These are phyloP conservation scores for Symbiotaphrina buchneri DNA, from an alignment of 495 filamentous ascomycete genomes.

Conservation along the genomic window DNA sequence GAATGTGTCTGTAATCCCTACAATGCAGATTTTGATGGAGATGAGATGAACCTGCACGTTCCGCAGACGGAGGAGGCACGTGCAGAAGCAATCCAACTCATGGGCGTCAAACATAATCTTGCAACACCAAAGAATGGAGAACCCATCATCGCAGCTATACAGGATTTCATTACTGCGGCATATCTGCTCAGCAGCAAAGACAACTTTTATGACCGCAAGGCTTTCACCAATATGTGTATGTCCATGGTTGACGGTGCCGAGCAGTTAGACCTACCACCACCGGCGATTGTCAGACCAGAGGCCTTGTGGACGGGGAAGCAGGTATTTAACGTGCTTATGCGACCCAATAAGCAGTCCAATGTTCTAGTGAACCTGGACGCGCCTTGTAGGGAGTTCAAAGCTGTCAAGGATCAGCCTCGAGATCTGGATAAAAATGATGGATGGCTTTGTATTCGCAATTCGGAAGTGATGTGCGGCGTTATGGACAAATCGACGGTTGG, in stretches of 20 bases:
- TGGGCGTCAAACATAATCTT: constrained; percentile 96
- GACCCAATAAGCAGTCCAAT: constrained; percentile 56
- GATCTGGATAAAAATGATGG: constrained; percentile 72
- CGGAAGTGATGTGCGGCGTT: constrained; percentile 91
- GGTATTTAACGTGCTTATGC: constrained; percentile 87
- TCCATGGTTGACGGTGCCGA: constrained; percentile 78
- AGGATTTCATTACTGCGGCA: constrained; percentile 94
- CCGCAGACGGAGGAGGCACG: constrained; percentile 95
- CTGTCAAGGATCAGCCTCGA: constrained; percentile 23
- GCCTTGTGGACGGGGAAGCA: constrained; percentile 95
- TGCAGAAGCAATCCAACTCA: constrained; percentile 82
- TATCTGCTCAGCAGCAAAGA: constrained; percentile 87
- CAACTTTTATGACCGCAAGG: constrained; percentile 66
- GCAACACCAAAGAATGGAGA: constrained; percentile 93
- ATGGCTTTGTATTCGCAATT: constrained; percentile 83
- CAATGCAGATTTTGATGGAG: constrained; percentile 98
- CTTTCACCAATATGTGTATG: constrained; percentile 72
- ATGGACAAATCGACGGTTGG: constrained; percentile 97
- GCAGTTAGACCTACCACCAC: constrained; percentile 67
- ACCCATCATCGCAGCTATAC: constrained; percentile 92
- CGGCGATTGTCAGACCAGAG: constrained; percentile 65
- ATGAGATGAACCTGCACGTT: constrained; percentile 98
- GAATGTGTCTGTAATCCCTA: constrained; percentile 97
- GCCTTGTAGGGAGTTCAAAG: constrained; percentile 63
- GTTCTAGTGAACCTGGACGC: constrained; percentile 86